A percentile compares a stretch with the other conserved stretches of the same genome.
Conservation (phyloP, 2,329 filamentous ascomycete genomes). For the Penicillium frequentans region DNA sequence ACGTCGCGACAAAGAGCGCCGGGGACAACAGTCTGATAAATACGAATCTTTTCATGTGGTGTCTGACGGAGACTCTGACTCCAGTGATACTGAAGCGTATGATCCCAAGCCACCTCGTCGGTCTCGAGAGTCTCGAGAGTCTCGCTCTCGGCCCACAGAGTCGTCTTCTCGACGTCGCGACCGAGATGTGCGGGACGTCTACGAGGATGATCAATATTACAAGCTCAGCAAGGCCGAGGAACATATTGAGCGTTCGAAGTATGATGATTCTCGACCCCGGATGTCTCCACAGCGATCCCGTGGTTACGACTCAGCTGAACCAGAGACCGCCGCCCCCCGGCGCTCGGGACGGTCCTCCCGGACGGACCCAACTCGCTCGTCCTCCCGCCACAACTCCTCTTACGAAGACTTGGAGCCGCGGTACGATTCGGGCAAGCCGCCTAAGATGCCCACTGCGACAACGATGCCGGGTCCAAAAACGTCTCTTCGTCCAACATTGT, state of each 20-base stretch:
- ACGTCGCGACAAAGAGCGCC: conserved; percentile 42
- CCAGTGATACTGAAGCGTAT: conserved; percentile 2
- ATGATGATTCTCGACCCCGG: conserved; percentile 26
- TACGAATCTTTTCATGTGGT: conserved; percentile 27
- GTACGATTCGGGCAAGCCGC: conserved; percentile 26
- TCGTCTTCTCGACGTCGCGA: conserved; percentile 22
- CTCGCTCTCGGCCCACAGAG: conserved; percentile 22
- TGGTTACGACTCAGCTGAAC: conserved; percentile 32
- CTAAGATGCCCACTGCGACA: conserved; percentile 37
- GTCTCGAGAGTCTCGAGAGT: conserved; percentile 18
- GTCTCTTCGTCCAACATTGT: conserved; percentile 30
- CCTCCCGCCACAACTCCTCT: conserved; percentile 31
- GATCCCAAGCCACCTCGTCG: conserved; percentile 29
- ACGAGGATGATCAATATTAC: conserved; percentile 29
- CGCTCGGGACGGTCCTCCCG: conserved; percentile 33
- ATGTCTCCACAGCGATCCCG: conserved; percentile 31
- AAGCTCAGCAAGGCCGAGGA: conserved; percentile 37
- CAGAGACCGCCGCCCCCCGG: conserved; percentile 29
- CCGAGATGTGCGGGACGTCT: conserved; percentile 9
- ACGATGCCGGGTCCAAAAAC: conserved; percentile 35
- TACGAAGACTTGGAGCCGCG: conserved; percentile 30
- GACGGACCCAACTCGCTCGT: conserved; percentile 24
- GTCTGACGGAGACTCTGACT: conserved; percentile 29
- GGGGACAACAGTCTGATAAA: conserved; percentile 9
- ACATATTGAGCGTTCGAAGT: conserved; percentile 41